Conservation (phyloP, 345 rosid species). For the Aethionema arabicum region DNA sequence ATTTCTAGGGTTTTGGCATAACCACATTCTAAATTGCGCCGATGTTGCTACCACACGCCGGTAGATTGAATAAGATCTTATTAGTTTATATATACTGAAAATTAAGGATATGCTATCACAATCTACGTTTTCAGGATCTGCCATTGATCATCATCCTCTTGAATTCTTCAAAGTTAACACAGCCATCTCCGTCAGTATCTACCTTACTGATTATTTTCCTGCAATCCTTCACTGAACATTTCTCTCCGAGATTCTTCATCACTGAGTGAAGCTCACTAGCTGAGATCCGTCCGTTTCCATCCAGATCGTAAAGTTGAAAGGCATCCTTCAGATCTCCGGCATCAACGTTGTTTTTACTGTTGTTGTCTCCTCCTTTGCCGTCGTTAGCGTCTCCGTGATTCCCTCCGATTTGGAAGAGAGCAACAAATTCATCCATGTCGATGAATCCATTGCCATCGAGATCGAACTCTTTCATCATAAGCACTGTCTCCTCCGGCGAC, state of each 20-base stretch:
- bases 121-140: neutral
- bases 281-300: conserved; percentile 81
- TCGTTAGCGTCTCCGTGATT: neutral
- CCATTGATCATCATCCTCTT: conserved; percentile 74
- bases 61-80: neutral
- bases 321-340: conserved; percentile 71
- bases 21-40: conserved; percentile 17
- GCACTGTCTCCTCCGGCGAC: conserved; percentile 50
- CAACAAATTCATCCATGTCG: conserved; percentile 74
- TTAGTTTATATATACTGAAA: neutral
- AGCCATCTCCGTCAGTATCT: conserved; percentile 88
- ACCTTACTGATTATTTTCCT: conserved; percentile 81
- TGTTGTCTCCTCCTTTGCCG: neutral
- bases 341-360: neutral
- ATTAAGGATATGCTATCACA: neutral
- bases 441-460: conserved; percentile 82
- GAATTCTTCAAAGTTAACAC: conserved; percentile 91
- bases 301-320: conserved; percentile 77
- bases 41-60: neutral
- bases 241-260: conserved; percentile 78
- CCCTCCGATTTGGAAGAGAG: conserved; percentile 31
- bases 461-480: conserved; percentile 76
- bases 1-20: neutral
- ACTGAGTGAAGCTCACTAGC: conserved; percentile 70
- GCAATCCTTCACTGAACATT: conserved; percentile 63